Evolutionary conservation across 2,329 filamentous ascomycete genomes (phyloP), one percentile per base, ranked within the genome.

Genomic region (Dactylellina sp.): DNA sequence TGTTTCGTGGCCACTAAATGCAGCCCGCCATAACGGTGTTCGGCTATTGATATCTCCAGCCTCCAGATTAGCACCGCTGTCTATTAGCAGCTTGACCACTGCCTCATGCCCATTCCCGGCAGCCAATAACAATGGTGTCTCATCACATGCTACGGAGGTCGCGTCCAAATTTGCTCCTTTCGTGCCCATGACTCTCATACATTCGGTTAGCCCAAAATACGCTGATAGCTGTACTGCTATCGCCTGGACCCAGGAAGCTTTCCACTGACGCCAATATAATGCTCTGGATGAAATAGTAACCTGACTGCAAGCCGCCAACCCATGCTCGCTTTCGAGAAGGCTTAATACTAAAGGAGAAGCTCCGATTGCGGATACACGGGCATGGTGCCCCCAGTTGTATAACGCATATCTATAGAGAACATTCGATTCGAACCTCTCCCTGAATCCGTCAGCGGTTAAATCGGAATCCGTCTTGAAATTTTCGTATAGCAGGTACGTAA

Each of bases 401-500:
- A 40, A 56, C 1, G 47, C 57, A 52, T 71, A 62, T 1, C 25
- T 4, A 16, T 52, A 71, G 14, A 57, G 22, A 16, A 44, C 1
- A n/a, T 63, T 14, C n/a, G n/a, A 4, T 18, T 28, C 6, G 39
- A 42, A n/a, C 24, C n/a, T n/a, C n/a, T 42, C 39, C 18, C 14
- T 20, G 16, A 3, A 18, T 49, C 25, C 12, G 35, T 9, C 12
- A 7, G 35, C 28, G 11, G 7, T 7, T 32, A 14, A 2, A 6
- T 25, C 18, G 25, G n/a, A 46, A 2, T 55, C 46, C 2, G 12
- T 25, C 25, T 55, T 35, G 28, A 71, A 63, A 16, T 1, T 71
- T 37, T 71, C 49, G 24, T 71, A 49, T 7, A 49, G 57, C 7
- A 71, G 39, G 22, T 62, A 46, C 11, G 47, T 71, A 1, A 63